Evolutionary conservation across 2,329 filamentous ascomycete genomes (phyloP), one percentile per base, ranked within the genome.

Genomic region (Cladosporium sp.): DNA sequence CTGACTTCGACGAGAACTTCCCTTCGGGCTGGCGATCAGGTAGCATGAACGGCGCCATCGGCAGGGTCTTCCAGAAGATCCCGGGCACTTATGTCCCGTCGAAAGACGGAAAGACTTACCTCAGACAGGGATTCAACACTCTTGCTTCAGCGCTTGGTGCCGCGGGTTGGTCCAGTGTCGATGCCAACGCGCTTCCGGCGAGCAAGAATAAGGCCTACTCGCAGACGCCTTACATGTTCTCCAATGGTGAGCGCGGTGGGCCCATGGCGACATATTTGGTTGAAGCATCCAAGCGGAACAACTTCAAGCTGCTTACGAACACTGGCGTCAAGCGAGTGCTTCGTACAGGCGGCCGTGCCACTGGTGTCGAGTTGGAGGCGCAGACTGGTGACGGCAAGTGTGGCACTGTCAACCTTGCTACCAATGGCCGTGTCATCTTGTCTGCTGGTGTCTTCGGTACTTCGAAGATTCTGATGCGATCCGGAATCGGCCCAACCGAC

Each of bases 1-100:
- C 70, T 3, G 86, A 89, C 62, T 89, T 85, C 72, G 82, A 89
- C 62, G 75, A 78, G 63, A 85, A 85, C 64, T 90, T 86, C 70
- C 86, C 86, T 0, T 55, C 69, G 1, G 85, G 85, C 22, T 90
- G 86, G 86, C 82, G 84, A 65, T 74, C 80, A n/a, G 63, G 69
- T 3, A 83, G 88, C 56, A 77, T 88, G 63, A 69, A 70, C 51
- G 63, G 70, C 19, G 79, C 85, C 1, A 79, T 82, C 7, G 68
- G 77, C 22, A 77, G 80, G 36, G 79, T 85, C 5, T 89, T 88
- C 64, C 69, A 72, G 25, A 78, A 84, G 13, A 88, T 88, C 53
- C 84, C 84, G 0, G 85, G 85, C 19, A 88, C 84, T 0, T 78
- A 78, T 38, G 70, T 72, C 35, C 84, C 86, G 1, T 88, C 84